Percentiles rank a stretch among this genome's conserved stretches.
These are phyloP conservation scores for Aspergillus intermedius DNA, from an alignment of 2,329 filamentous ascomycete species.

Conservation along the genomic window DNA sequence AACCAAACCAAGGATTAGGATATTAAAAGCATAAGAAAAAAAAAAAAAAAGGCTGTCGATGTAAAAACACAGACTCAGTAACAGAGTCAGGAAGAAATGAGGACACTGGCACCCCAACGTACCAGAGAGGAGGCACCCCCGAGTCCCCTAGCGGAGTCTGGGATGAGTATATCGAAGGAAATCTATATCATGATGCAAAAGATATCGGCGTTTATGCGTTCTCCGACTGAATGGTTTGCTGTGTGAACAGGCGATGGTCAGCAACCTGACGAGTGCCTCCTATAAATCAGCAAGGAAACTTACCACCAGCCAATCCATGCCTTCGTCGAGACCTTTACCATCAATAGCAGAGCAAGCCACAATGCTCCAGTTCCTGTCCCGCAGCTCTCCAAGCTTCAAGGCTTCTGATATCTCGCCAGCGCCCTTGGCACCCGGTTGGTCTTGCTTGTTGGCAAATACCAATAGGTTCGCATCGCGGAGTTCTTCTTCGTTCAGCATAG, in stretches of 20 bases:
- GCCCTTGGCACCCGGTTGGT: constrained; percentile 92
- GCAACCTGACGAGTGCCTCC: not conserved
- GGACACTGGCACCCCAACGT: constrained; percentile 15
- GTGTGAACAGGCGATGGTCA: constrained; percentile 7
- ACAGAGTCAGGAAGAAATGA: constrained; percentile 18
- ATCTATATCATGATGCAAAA: constrained; percentile 25
- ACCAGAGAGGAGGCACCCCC: constrained; percentile 7
- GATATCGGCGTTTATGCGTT: constrained; percentile 32
- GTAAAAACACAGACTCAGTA: constrained; percentile 29
- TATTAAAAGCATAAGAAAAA: constrained; percentile 20
- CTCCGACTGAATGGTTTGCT: constrained; percentile 42
- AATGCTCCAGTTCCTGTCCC: constrained; percentile 98
- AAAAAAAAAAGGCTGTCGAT: constrained; percentile 25
- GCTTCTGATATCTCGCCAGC: constrained; percentile 96
- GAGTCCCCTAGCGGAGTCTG: constrained; percentile 9
- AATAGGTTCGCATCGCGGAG: constrained; percentile 84
- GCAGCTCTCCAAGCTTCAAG: constrained; percentile 78
- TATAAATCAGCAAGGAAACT: constrained; percentile 24
- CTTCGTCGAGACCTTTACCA: constrained; percentile 87
- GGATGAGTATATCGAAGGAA: constrained; percentile 24
- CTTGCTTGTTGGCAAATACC: constrained; percentile 98
- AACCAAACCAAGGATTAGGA: constrained; percentile 22
- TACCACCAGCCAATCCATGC: constrained; percentile 98
- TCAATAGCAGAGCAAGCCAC: constrained; percentile 96
- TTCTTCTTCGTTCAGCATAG: constrained; percentile 97